phyloP scores from a whole-genome alignment of 2,329 filamentous ascomycete genomes.

The Neonectria neomacrospora region DNA sequence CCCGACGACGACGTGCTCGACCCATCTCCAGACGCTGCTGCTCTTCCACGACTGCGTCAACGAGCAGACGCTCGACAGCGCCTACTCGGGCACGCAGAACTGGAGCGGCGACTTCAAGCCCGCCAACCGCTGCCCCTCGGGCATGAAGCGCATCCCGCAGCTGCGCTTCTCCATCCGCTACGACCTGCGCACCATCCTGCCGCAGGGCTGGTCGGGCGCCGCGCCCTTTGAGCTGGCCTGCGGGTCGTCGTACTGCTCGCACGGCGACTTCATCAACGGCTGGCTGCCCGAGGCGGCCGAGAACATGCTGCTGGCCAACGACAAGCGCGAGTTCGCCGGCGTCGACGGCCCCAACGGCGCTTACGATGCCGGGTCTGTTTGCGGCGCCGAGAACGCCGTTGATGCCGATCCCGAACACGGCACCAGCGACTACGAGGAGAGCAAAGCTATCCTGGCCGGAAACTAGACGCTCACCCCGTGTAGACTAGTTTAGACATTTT shows the following conservation, averaged over 20 bases:
- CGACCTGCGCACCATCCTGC: constrained; percentile 53
- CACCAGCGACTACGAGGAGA: constrained; percentile 18
- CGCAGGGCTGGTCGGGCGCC: constrained; percentile 54
- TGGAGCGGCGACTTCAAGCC: constrained; percentile 16
- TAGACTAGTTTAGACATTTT: neutral
- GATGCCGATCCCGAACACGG: constrained; percentile 17
- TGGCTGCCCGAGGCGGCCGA: constrained; percentile 52
- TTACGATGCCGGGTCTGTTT: constrained; percentile 10
- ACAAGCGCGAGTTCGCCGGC: constrained; percentile 22
- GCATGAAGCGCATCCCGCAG: constrained; percentile 57
- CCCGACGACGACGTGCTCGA: constrained; percentile 40
- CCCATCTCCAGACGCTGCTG: constrained; percentile 39
- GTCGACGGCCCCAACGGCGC: constrained; percentile 10
- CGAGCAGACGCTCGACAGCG: constrained; percentile 34
- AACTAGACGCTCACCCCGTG: neutral
- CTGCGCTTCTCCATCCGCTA: constrained; percentile 59
- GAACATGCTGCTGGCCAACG: constrained; percentile 17
- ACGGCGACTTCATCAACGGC: constrained; percentile 60
- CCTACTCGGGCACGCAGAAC: constrained; percentile 32
- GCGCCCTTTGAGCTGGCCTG: constrained; percentile 56
- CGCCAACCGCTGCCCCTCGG: constrained; percentile 51
- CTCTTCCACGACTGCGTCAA: constrained; percentile 43
- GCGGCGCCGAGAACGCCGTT: constrained; percentile 1
- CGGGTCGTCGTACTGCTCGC: constrained; percentile 52
- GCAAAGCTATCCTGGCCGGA: neutral